Base-by-base conservation (phyloP, 139 green algal species). In the Chlorella sp. region DNA sequence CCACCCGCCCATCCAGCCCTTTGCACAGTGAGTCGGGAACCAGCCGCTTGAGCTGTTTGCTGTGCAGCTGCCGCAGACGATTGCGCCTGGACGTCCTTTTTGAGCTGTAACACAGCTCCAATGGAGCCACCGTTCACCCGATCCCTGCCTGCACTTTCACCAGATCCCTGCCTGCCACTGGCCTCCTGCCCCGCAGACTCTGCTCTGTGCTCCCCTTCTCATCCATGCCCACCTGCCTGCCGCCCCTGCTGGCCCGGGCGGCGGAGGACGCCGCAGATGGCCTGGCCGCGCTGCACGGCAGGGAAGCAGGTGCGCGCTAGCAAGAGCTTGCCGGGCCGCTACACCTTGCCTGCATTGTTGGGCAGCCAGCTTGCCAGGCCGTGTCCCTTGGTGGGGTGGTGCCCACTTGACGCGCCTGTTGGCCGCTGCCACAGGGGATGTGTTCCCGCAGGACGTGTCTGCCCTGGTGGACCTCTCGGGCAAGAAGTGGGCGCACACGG, bases 401-500 rank as follows among this genome's bases (percentile, higher is more conserved):
- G n/a, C n/a, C n/a, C n/a, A n/a, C n/a, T n/a, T n/a, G n/a, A n/a
- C n/a, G n/a, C n/a, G n/a, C n/a, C n/a, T n/a, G n/a, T n/a, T n/a
- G n/a, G n/a, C n/a, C n/a, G n/a, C 4, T 60, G 51, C 43, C 30
- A 44, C 43, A 11, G 72, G 72, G 41, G 43, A 34, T 8, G 43
- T 76, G 64, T 84, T 84, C 22, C 79, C 79, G 1, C 43, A 62
- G n/a, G 79, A 76, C 3, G 64, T 84, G 64, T 32, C 38, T 17
- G 62, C 83, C 20, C 89, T 94, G 48, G 83, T 95, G 51, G 92
- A 95, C 79, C 60, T 94, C 46, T 81, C 76, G 43, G 91, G 91
- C 85, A 94, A 95, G 88, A 89, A 88, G 54, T 91, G 86, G 83
- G 56, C 91, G n/a, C 92, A 95, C 88, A 94, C 88, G n/a, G 92